These are phyloP conservation scores for Colletotrichum coccodes DNA, from an alignment of 2,329 filamentous ascomycete genomes.

Conservation along the genomic window DNA sequence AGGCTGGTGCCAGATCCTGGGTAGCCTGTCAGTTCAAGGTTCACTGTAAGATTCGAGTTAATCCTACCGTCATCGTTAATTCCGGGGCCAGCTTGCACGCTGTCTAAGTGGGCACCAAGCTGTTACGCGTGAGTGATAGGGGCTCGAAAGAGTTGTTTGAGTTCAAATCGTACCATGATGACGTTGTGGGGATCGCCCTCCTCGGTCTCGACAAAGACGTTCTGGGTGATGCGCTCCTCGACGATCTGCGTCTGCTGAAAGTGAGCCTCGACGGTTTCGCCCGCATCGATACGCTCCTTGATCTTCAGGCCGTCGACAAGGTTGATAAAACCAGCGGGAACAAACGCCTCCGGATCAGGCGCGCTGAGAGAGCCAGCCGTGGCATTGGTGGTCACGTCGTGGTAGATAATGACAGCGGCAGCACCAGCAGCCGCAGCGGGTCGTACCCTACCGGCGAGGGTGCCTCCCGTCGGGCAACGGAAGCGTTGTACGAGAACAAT, in stretches of 20 bases:
- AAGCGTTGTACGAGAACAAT: slow-evolving; percentile 47
- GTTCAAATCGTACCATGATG: slow-evolving; percentile 39
- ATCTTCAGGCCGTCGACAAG: slow-evolving; percentile 52
- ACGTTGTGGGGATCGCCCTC: slow-evolving; percentile 54
- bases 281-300: slow-evolving; percentile 48
- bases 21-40: not conserved
- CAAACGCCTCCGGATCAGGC: slow-evolving; percentile 41
- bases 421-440: slow-evolving; percentile 43
- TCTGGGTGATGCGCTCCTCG: slow-evolving; percentile 54
- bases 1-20: slow-evolving; percentile 51
- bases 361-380: slow-evolving; percentile 43
- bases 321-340: slow-evolving; percentile 43
- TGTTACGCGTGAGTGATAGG: not conserved
- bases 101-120: slow-evolving; percentile 57
- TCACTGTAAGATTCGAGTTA: no score
- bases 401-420: slow-evolving; percentile 44
- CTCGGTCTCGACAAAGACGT: slow-evolving; percentile 57
- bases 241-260: slow-evolving; percentile 47
- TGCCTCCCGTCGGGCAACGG: slow-evolving; percentile 42
- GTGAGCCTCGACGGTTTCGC: slow-evolving; percentile 48
- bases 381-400: slow-evolving; percentile 41
- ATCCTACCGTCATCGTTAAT: slow-evolving; percentile 54
- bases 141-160: not conserved
- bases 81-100: slow-evolving; percentile 54
- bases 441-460: slow-evolving; percentile 43